These are phyloP conservation scores for Hevea brasiliensis DNA, from an alignment of 345 rosid genomes.

Conservation along the genomic window DNA sequence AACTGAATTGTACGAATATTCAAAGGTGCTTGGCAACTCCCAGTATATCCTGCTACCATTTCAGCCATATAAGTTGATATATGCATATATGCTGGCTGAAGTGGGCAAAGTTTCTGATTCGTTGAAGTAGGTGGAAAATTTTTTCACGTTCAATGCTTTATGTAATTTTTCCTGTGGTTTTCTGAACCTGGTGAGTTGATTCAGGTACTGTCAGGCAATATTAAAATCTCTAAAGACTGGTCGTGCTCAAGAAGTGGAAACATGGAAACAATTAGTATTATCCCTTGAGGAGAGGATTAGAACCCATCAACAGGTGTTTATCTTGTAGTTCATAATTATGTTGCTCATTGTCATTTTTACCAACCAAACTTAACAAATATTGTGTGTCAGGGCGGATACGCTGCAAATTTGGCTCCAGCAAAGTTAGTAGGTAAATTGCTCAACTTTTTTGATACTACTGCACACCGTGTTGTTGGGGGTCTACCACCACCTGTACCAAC, in stretches of 20 bases:
- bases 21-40: conserved; percentile 93
- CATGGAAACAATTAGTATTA: conserved; percentile 54
- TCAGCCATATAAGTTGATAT: conserved; percentile 93
- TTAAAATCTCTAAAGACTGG: conserved; percentile 67
- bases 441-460: conserved; percentile 77
- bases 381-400: conserved; percentile 64
- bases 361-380: conserved; percentile 14
- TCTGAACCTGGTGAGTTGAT: conserved; percentile 29
- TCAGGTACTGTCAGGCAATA: conserved; percentile 82
- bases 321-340: neutral
- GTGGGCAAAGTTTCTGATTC: conserved; percentile 93
- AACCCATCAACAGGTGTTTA: conserved; percentile 68
- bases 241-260: conserved; percentile 66
- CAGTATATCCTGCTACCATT: conserved; percentile 81
- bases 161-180: conserved; percentile 20
- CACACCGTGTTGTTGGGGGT: conserved; percentile 80
- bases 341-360: neutral
- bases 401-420: conserved; percentile 67
- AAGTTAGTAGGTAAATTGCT: conserved; percentile 75
- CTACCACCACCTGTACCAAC: conserved; percentile 65
- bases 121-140: conserved; percentile 52
- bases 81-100: conserved; percentile 98
- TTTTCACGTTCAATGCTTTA: conserved; percentile 8
- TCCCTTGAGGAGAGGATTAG: conserved; percentile 76
- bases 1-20: conserved; percentile 94